These are phyloP conservation scores for Lotus japonicus DNA, from an alignment of 306 rosid genomes.

Conservation along the genomic window DNA sequence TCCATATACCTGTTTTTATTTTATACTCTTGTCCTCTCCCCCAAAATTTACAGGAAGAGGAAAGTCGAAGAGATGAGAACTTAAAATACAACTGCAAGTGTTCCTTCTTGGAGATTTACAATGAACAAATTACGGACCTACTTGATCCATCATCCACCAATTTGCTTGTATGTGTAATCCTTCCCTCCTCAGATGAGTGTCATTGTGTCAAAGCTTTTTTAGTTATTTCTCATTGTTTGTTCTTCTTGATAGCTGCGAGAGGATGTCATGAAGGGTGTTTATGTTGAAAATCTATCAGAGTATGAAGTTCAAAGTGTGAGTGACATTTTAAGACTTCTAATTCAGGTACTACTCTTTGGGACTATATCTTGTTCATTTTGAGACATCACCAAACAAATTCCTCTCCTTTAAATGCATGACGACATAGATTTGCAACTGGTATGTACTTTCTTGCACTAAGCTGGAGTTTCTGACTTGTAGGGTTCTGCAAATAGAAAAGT, in stretches of 20 bases:
- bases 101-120: slow-evolving; percentile 94
- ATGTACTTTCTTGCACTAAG: slow-evolving; percentile 24
- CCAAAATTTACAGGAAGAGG: slow-evolving; percentile 73
- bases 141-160: slow-evolving; percentile 86
- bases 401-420: background rate
- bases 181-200: slow-evolving; percentile 5
- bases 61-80: slow-evolving; percentile 81
- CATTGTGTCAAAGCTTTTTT: background rate
- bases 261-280: slow-evolving; percentile 86
- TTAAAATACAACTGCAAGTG: slow-evolving; percentile 91
- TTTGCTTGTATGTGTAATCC: slow-evolving; percentile 66
- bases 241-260: slow-evolving; percentile 66
- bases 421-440: background rate
- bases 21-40: slow-evolving; percentile 8
- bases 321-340: slow-evolving; percentile 76
- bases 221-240: slow-evolving; percentile 1
- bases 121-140: slow-evolving; percentile 90
- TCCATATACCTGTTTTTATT: slow-evolving; percentile 12
- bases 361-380: slow-evolving; percentile 14
- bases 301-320: slow-evolving; percentile 74
- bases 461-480: slow-evolving; percentile 39
- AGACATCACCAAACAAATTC: slow-evolving; percentile 2
- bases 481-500: slow-evolving; percentile 96
- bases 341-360: slow-evolving; percentile 46
- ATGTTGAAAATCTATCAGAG: slow-evolving; percentile 93